phyloP scores from a whole-genome alignment of 106 monocot species.

The Agapanthus africanus region DNA sequence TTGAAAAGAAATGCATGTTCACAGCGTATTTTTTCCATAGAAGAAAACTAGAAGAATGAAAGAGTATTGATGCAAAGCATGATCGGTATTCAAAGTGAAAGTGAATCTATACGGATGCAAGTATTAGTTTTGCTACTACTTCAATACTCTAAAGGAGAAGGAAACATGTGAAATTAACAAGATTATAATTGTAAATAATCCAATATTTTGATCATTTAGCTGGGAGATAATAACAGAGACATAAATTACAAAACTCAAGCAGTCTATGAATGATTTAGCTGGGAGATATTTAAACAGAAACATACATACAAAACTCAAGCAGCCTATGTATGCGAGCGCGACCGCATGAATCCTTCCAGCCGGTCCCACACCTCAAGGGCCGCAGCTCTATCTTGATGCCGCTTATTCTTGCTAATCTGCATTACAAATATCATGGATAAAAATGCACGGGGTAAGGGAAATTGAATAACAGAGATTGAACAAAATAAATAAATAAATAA shows the following conservation, averaged over 20 bases:
- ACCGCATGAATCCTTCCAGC: conserved; percentile 82
- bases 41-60: neutral
- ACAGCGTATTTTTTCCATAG: neutral
- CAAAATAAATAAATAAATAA: neutral
- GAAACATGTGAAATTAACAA: conserved; percentile 1
- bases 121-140: too few relatives aligned
- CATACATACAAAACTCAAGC: conserved; percentile 7
- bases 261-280: too few relatives aligned
- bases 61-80: neutral
- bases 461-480: neutral
- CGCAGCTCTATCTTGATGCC: conserved; percentile 97
- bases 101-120: too few relatives aligned
- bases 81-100: too few relatives aligned
- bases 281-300: neutral
- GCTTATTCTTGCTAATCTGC: conserved; percentile 97
- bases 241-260: too few relatives aligned
- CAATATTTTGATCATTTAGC: too few relatives aligned
- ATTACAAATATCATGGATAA: neutral
- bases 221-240: neutral
- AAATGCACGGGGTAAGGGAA: neutral
- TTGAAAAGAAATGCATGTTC: neutral
- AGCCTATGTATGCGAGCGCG: conserved; percentile 59
- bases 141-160: neutral
- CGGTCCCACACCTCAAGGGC: conserved; percentile 97
- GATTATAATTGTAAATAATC: neutral